Evolutionary conservation across 208 protist species (phyloP).

Genomic region (Leptomonas pyrrhocoris): DNA sequence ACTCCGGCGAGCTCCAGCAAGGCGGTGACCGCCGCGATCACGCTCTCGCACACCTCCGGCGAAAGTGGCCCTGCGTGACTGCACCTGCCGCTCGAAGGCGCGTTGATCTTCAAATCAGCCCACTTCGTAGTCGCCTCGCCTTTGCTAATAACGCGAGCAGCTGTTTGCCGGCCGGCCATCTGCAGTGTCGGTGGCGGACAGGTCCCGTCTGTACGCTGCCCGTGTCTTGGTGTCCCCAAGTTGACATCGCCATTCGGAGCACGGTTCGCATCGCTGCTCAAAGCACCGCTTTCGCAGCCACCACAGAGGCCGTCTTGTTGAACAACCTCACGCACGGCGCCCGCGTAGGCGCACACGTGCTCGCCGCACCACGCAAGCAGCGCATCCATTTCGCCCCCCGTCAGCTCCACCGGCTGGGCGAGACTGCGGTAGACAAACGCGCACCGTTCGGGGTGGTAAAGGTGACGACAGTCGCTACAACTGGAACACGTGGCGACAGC

Average conservation of each 20-base stretch:
- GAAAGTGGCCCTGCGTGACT: background rate
- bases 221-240: background rate
- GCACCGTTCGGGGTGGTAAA: background rate
- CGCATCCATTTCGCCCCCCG: constrained; percentile 32
- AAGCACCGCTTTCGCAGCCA: background rate
- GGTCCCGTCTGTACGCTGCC: background rate
- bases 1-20: constrained; percentile 14
- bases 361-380: constrained; percentile 42
- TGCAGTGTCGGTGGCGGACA: constrained; percentile 1
- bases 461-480: background rate
- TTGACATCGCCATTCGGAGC: background rate
- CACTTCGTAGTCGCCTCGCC: too few species aligned
- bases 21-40: background rate
- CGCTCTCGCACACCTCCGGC: constrained; percentile 9
- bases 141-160: background rate
- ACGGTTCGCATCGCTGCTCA: background rate
- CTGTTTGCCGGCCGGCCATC: background rate
- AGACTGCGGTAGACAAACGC: background rate
- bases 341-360: constrained; percentile 10
- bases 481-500: too few species aligned
- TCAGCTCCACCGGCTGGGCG: constrained; percentile 21
- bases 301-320: background rate
- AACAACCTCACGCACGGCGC: background rate
- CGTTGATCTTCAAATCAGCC: background rate
- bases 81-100: background rate